Conservation (phyloP, 495 filamentous ascomycete genomes). For the Daldinia decipiens region DNA sequence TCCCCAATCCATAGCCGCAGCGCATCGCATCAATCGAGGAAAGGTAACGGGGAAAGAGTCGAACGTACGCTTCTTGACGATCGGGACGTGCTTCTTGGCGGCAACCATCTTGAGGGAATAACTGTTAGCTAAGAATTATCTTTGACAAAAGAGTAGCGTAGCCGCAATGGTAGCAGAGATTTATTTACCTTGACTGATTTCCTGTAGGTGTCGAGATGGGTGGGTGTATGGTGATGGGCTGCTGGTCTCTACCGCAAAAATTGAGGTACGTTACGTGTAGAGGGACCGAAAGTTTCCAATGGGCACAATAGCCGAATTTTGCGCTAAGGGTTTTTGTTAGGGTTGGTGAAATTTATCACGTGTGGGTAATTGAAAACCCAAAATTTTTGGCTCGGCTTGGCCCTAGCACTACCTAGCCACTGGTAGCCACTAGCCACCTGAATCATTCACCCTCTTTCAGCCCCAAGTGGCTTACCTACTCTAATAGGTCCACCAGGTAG, state of each 20-base stretch:
- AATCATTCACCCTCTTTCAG: background rate
- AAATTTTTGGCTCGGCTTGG: background rate
- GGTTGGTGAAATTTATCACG: constrained; percentile 25
- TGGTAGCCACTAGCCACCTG: no score
- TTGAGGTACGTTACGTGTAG: constrained; percentile 44
- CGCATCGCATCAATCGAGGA: constrained; percentile 18
- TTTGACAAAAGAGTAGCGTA: constrained; percentile 7
- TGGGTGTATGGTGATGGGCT: constrained; percentile 51
- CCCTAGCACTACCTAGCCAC: no score
- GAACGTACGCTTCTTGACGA: constrained; percentile 98
- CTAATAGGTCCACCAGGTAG: no score
- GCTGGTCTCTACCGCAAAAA: constrained; percentile 49
- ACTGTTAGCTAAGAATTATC: constrained; percentile 49
- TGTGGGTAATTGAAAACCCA: constrained; percentile 5
- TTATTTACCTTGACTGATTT: constrained; percentile 60
- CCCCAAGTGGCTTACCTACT: constrained; percentile 2
- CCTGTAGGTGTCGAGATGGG: constrained; percentile 55
- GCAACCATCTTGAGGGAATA: constrained; percentile 80
- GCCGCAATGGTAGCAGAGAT: background rate
- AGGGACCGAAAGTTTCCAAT: constrained; percentile 41
- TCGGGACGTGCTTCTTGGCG: constrained; percentile 98
- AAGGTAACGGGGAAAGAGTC: constrained; percentile 13
- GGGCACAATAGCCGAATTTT: constrained; percentile 37
- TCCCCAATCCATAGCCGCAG: constrained; percentile 7
- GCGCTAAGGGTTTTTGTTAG: constrained; percentile 45